Conservation (phyloP, 2,329 filamentous ascomycete species). For the Coniella vitis region DNA sequence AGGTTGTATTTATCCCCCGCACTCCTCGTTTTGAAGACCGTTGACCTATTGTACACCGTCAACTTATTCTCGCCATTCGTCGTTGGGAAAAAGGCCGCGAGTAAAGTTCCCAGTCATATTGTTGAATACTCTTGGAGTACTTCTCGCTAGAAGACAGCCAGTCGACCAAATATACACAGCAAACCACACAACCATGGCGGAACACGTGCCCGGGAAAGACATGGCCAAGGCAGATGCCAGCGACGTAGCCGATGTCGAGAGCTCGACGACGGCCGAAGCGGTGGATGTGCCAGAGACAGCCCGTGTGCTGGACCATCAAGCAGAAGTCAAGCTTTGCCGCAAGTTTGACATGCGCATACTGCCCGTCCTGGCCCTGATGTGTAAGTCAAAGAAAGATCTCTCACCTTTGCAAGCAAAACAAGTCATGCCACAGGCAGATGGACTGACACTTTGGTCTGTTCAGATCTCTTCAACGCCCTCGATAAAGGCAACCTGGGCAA, state of each 20-base stretch:
- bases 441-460: not conserved
- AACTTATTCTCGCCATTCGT: too few species aligned
- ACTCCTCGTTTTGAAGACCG: too few species aligned
- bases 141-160: too few species aligned
- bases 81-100: too few species aligned
- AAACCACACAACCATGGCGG: slow-evolving; percentile 2
- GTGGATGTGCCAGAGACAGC: slow-evolving; percentile 22
- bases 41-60: too few species aligned
- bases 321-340: slow-evolving; percentile 37
- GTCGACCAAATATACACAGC: too few species aligned
- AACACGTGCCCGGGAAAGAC: slow-evolving; percentile 3
- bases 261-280: slow-evolving; percentile 18
- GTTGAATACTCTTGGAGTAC: too few species aligned
- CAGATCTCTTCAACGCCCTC: slow-evolving; percentile 38
- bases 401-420: not conserved
- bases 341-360: slow-evolving; percentile 39
- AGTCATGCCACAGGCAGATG: not conserved
- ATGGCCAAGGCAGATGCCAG: not conserved
- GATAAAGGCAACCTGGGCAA: slow-evolving; percentile 49
- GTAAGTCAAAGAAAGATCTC: slow-evolving; percentile 21
- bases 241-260: slow-evolving; percentile 19
- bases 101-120: too few species aligned
- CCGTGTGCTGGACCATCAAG: slow-evolving; percentile 29
- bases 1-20: too few species aligned
- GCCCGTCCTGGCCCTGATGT: slow-evolving; percentile 38